phyloP scores from a whole-genome alignment of 78 protist genomes.

The Polysphondylium violaceum region DNA sequence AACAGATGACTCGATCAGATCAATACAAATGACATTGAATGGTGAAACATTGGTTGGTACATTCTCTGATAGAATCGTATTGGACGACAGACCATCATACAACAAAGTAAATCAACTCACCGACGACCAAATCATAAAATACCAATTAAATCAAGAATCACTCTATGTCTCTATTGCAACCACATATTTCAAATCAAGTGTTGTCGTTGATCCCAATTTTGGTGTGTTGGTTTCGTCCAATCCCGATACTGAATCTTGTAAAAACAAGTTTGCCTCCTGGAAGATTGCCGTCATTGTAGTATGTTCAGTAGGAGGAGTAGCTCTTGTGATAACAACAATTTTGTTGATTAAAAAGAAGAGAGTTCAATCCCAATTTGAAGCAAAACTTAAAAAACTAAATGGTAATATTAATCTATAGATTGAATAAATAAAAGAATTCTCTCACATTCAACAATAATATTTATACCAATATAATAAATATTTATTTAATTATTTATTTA shows the following conservation, averaged over 20 bases:
- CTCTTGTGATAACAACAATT: background rate
- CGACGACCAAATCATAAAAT: too few relatives aligned
- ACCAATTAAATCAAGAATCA: too few relatives aligned
- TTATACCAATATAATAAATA: too few relatives aligned
- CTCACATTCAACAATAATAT: too few relatives aligned
- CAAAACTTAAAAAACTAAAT: too few relatives aligned
- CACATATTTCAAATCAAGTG: background rate
- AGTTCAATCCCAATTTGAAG: too few relatives aligned
- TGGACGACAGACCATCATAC: conserved; percentile 39
- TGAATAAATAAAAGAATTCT: too few relatives aligned
- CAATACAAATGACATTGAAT: background rate
- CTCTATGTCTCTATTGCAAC: too few relatives aligned
- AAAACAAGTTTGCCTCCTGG: conserved; percentile 29
- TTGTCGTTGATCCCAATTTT: conserved; percentile 30
- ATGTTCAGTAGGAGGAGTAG: conserved; percentile 11
- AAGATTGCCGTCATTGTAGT: conserved; percentile 39
- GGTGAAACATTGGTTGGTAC: conserved; percentile 13
- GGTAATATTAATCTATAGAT: too few relatives aligned
- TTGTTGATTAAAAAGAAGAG: too few relatives aligned
- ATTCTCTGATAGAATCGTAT: conserved; percentile 24
- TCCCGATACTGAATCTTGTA: background rate
- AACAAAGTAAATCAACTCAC: too few relatives aligned
- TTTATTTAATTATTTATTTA: conserved; percentile 13
- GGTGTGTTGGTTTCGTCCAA: background rate
- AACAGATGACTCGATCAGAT: conserved; percentile 10